Percentiles rank a stretch among this genome's conserved stretches.
Conservation (phyloP, 2,329 filamentous ascomycete genomes). For the Botrytis fragariae region DNA sequence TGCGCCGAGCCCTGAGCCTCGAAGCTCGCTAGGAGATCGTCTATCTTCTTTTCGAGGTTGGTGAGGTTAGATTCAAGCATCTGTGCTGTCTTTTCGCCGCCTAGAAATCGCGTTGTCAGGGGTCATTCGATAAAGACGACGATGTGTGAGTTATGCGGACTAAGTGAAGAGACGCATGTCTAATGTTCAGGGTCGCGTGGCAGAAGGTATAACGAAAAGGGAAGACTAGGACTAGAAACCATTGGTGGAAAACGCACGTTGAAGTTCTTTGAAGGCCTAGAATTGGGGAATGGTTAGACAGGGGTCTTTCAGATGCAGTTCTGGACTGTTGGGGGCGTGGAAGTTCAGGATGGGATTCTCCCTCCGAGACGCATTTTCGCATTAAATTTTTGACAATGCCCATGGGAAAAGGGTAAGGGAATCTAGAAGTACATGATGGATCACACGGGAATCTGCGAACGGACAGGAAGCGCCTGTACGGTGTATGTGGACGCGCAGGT, state of each 20-base stretch:
- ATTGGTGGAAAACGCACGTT: conserved; percentile 13
- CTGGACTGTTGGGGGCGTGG: not conserved
- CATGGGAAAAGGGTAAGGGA: not conserved
- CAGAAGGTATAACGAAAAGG: not conserved
- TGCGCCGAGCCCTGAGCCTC: conserved; percentile 37
- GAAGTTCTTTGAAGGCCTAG: conserved; percentile 21
- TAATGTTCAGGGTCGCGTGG: not conserved
- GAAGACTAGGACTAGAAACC: not conserved
- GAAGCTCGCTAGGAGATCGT: conserved; percentile 51
- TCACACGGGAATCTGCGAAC: conserved; percentile 1
- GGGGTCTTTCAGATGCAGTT: conserved; percentile 1
- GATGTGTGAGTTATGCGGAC: not conserved
- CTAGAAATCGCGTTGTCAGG: conserved; percentile 20
- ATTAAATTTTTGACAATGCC: not conserved
- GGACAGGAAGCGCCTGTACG: not conserved
- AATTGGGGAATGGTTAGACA: conserved; percentile 13
- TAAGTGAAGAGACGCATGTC: not conserved
- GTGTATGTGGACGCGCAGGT: not conserved
- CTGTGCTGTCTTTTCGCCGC: conserved; percentile 53
- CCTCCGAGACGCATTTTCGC: not conserved
- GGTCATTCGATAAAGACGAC: not conserved
- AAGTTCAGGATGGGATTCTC: conserved; percentile 6
- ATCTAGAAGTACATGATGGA: not conserved
- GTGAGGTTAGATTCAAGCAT: conserved; percentile 53
- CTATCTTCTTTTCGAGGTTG: conserved; percentile 54